Base-by-base conservation (phyloP, 176 grass and related monocot genomes). In the Carex scoparia region DNA sequence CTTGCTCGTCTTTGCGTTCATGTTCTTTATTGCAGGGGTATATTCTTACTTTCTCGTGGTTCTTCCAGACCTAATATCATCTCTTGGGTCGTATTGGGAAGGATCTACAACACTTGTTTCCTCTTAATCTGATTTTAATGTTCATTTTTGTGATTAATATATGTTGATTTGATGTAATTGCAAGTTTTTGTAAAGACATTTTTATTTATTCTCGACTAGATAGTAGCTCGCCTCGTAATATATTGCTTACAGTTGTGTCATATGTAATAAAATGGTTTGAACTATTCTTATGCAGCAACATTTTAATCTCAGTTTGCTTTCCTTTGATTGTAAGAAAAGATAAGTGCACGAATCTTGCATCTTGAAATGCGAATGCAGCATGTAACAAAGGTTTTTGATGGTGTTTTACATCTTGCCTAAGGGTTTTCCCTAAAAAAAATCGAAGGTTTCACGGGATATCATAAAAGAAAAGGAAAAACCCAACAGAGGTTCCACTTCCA, bases 21-120 rank as follows among this genome's bases (percentile, higher is more conserved):
- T 98, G 5, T 95, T 98, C 84, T 68, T 95, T 8, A 77, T 98
- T 61, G 96, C 89, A 48, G 96, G 91, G 3, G 31, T 89, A 72
- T 87, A 95, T 78, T 93, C 93, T 0, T 90, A 88, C 83, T 30
- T 95, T 23, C 88, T 98, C 32, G 91, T 92, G 86, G 90, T 85
- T 33, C 81, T 98, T 54, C 95, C 95, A 5, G 87, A 85, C 37
- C 27, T 66, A 31, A 44, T 83, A 53, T 44, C 61, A 33, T 68
- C 27, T 46, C 37, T 83, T 4, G 69, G 8, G 33, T 61, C 33
- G 9, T 81, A 63, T 46, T 64, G 58, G 79, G 56, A 62, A 1
- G 61, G 64, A 67, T 31, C 61, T 69, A 51, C 38, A 23, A 53
- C 60, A 51, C 10, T 62, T 51, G 54, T 55, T 15, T 51, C 61